Evolutionary conservation across 768 basidiomycete genomes (phyloP).

Genomic region (Leccinum truebloodii): DNA sequence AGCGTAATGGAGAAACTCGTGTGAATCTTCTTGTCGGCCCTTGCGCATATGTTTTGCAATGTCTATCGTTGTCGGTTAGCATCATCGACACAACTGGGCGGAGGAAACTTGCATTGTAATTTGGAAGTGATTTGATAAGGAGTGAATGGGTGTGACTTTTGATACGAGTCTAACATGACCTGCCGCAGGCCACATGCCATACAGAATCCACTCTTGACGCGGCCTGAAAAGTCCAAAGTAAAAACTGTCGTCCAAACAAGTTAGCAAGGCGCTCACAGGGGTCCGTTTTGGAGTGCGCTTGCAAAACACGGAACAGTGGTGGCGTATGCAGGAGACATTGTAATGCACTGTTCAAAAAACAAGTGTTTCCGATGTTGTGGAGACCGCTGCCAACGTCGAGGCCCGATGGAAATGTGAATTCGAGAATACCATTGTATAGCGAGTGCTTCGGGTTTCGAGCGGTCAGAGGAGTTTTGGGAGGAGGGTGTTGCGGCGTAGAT

Average conservation of each 20-base stretch:
- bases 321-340: constrained; percentile 94
- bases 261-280: constrained; percentile 52
- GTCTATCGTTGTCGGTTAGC: constrained; percentile 42
- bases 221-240: constrained; percentile 35
- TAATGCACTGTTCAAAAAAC: constrained; percentile 92
- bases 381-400: constrained; percentile 61
- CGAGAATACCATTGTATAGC: constrained; percentile 55
- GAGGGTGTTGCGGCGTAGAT: constrained; percentile 26
- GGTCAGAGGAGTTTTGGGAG: constrained; percentile 31
- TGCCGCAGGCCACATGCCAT: constrained; percentile 72
- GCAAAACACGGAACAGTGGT: constrained; percentile 69
- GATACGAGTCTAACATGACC: constrained; percentile 58
- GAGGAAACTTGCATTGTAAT: constrained; percentile 58
- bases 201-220: constrained; percentile 58
- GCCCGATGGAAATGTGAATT: constrained; percentile 60
- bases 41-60: constrained; percentile 90
- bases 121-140: constrained; percentile 67
- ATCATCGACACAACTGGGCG: constrained; percentile 3
- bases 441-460: constrained; percentile 35
- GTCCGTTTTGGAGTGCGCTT: constrained; percentile 47
- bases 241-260: constrained; percentile 3
- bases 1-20: constrained; percentile 94
- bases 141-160: constrained; percentile 48
- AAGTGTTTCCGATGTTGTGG: constrained; percentile 89
- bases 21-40: constrained; percentile 96